Evolutionary conservation across 805 yeast genomes (phyloP).

Genomic region (Candida ovalis): DNA sequence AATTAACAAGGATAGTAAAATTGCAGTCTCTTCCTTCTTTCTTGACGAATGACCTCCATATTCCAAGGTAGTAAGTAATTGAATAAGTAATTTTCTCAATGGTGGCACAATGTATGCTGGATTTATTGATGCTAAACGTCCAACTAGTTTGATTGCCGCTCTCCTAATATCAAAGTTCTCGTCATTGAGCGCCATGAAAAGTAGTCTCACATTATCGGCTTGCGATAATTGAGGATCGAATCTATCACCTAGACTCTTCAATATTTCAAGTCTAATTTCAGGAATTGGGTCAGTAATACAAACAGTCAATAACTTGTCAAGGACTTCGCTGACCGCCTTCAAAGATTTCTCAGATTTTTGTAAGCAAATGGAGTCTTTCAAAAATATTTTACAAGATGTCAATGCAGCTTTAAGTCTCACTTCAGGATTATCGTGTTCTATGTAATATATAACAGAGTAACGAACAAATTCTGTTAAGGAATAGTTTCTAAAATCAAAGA

Average conservation of each 20-base stretch:
- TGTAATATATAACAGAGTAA: slow-evolving; percentile 75
- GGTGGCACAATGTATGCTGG: slow-evolving; percentile 97
- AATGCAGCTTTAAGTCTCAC: slow-evolving; percentile 83
- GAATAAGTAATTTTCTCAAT: slow-evolving; percentile 79
- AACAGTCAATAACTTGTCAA: slow-evolving; percentile 73
- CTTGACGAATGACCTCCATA: slow-evolving; percentile 68
- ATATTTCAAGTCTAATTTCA: slow-evolving; percentile 78
- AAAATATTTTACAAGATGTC: slow-evolving; percentile 73
- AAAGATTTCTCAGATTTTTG: slow-evolving; percentile 81
- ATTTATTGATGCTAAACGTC: slow-evolving; percentile 78
- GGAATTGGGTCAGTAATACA: slow-evolving; percentile 87
- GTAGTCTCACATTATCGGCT: slow-evolving; percentile 79
- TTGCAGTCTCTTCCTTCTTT: slow-evolving; percentile 84
- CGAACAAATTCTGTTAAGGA: slow-evolving; percentile 86
- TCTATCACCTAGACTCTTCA: slow-evolving; percentile 64
- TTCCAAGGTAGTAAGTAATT: slow-evolving; percentile 78
- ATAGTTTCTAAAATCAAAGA: slow-evolving; percentile 69
- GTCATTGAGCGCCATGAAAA: slow-evolving; percentile 88
- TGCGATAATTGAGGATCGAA: slow-evolving; percentile 93
- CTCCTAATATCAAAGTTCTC: slow-evolving; percentile 81
- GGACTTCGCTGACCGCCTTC: slow-evolving; percentile 77
- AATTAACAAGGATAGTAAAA: slow-evolving; percentile 67
- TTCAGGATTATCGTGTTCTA: slow-evolving; percentile 73
- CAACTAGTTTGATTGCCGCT: slow-evolving; percentile 73
- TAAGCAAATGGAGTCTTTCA: slow-evolving; percentile 76